Conservation (phyloP, 2,329 filamentous ascomycete genomes). For the Penicillium occitanis region DNA sequence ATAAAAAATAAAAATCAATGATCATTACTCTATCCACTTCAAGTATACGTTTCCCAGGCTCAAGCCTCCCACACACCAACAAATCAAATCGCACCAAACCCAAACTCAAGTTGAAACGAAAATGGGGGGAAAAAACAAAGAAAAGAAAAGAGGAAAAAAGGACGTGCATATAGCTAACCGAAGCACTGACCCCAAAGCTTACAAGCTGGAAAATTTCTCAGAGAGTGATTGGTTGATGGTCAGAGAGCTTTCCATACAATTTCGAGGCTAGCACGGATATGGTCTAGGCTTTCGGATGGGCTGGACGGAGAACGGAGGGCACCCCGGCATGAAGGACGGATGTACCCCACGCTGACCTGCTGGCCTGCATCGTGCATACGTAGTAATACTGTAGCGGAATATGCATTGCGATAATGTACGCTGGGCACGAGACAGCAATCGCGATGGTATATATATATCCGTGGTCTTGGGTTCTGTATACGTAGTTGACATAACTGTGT, state of each 20-base stretch:
- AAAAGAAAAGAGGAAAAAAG: neutral
- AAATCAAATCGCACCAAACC: neutral
- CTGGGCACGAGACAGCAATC: constrained; percentile 2
- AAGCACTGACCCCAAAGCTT: constrained; percentile 14
- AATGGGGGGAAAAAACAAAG: neutral
- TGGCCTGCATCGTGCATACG: neutral
- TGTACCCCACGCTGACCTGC: constrained; percentile 9
- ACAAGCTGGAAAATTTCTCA: neutral
- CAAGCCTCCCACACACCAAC: neutral
- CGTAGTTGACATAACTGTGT: neutral
- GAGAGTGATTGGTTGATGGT: neutral
- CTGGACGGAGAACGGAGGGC: constrained; percentile 4
- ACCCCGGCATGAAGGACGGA: constrained; percentile 8
- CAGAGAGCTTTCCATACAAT: neutral
- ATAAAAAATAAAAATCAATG: neutral
- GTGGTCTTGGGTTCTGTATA: neutral
- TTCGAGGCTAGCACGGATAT: neutral
- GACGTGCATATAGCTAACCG: constrained; percentile 15
- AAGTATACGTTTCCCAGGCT: neutral
- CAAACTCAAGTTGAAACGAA: neutral
- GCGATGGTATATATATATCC: neutral
- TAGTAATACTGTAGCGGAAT: neutral
- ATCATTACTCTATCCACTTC: constrained; percentile 1
- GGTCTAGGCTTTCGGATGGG: neutral
- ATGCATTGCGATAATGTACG: neutral